A percentile compares a stretch with the other conserved stretches of the same genome.
Evolutionary conservation across 163 green algal genomes (phyloP).

Genomic region (Chlorella variabilis): DNA sequence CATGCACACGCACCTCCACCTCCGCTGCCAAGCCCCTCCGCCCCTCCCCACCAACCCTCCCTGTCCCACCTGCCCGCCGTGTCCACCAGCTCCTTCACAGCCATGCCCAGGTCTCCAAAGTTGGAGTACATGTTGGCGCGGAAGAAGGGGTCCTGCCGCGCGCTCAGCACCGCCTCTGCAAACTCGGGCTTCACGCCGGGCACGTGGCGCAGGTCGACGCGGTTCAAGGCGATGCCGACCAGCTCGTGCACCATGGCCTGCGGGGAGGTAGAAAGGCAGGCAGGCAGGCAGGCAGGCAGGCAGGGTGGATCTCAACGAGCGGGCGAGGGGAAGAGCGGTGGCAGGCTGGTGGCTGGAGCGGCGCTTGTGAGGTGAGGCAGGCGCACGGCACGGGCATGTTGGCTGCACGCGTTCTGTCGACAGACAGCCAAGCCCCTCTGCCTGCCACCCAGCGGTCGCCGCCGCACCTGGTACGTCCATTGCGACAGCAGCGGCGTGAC

Average conservation of each 20-base stretch:
- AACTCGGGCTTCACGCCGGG: slow-evolving; percentile 69
- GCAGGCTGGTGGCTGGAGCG: neutral
- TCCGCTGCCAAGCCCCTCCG: too few species aligned
- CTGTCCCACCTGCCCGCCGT: slow-evolving; percentile 49
- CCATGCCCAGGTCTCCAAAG: slow-evolving; percentile 91
- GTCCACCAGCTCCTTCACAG: slow-evolving; percentile 82
- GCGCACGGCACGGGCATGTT: too few species aligned
- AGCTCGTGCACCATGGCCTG: slow-evolving; percentile 98
- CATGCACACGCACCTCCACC: slow-evolving; percentile 83
- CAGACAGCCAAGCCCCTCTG: too few species aligned
- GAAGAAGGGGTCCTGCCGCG: slow-evolving; percentile 51
- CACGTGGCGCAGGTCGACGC: slow-evolving; percentile 71
- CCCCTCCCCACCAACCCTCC: too few species aligned
- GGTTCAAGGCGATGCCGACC: slow-evolving; percentile 86
- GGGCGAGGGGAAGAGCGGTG: too few species aligned
- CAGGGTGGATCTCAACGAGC: too few species aligned
- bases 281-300: too few species aligned
- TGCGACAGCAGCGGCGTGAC: slow-evolving; percentile 96
- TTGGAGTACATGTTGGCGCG: slow-evolving; percentile 73
- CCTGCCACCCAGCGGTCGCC: too few species aligned
- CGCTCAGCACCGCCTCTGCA: slow-evolving; percentile 83
- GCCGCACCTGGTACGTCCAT: slow-evolving; percentile 90
- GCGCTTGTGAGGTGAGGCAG: too few species aligned
- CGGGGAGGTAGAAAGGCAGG: too few species aligned
- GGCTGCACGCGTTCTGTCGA: too few species aligned